Evolutionary conservation across 2,329 filamentous ascomycete genomes (phyloP).

Genomic region (Aspergillus nomiae): DNA sequence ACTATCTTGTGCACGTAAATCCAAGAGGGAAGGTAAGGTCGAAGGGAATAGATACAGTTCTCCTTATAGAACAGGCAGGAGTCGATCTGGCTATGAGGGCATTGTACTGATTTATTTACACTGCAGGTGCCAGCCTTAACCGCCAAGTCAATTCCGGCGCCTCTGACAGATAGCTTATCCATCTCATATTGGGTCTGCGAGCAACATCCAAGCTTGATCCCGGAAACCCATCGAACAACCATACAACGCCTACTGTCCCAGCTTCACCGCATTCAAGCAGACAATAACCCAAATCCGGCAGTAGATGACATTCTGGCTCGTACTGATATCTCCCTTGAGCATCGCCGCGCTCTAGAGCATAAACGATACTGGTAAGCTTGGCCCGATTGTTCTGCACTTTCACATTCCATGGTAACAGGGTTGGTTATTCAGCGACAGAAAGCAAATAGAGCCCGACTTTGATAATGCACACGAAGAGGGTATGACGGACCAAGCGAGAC

Average conservation of each 20-base stretch:
- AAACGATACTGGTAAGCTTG: conserved; percentile 9
- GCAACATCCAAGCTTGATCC: conserved; percentile 11
- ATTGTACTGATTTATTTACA: background rate
- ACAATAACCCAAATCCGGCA: conserved; percentile 10
- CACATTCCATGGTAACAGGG: background rate
- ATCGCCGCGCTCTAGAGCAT: conserved; percentile 13
- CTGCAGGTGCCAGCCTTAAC: conserved; percentile 15
- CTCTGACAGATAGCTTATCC: conserved; percentile 13
- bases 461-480: conserved; percentile 1
- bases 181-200: conserved; percentile 17
- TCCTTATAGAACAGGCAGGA: background rate
- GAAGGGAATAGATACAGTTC: background rate
- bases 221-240: conserved; percentile 3
- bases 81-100: background rate
- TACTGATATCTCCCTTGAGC: conserved; percentile 10
- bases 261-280: conserved; percentile 8
- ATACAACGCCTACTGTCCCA: conserved; percentile 11
- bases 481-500: conserved; percentile 7
- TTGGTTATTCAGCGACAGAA: conserved; percentile 3
- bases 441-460: background rate
- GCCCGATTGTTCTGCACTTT: too few relatives aligned
- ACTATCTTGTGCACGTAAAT: conserved; percentile 12
- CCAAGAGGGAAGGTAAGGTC: conserved; percentile 7
- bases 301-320: conserved; percentile 15
- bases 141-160: conserved; percentile 5